These are phyloP conservation scores for Wickerhamomyces rabaulensis DNA, from an alignment of 805 yeast genomes.

Conservation along the genomic window DNA sequence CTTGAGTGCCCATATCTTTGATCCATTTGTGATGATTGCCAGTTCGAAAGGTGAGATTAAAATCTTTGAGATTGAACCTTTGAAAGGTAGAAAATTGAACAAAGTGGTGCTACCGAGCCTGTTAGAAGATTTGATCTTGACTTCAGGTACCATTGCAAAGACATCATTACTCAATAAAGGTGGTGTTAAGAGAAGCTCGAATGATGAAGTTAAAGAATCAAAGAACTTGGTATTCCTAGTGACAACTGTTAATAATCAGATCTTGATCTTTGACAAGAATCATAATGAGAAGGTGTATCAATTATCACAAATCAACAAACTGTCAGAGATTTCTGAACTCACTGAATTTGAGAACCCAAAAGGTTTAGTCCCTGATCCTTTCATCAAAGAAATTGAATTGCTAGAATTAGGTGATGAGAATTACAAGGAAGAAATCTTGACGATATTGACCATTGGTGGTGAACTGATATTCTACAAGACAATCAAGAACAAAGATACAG, in stretches of 20 bases:
- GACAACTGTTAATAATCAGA: slow-evolving; percentile 73
- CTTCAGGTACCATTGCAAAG: slow-evolving; percentile 61
- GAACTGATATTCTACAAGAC: slow-evolving; percentile 66
- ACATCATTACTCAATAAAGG: slow-evolving; percentile 39
- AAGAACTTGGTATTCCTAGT: slow-evolving; percentile 47
- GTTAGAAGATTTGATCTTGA: slow-evolving; percentile 47
- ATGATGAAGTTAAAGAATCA: slow-evolving; percentile 20
- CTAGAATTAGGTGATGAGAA: slow-evolving; percentile 58
- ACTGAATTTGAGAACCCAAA: slow-evolving; percentile 28
- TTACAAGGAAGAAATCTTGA: slow-evolving; percentile 54
- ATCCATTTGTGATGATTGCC: slow-evolving; percentile 58
- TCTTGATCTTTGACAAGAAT: slow-evolving; percentile 56
- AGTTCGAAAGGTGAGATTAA: slow-evolving; percentile 68
- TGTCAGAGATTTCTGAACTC: slow-evolving; percentile 34
- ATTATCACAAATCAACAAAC: slow-evolving; percentile 30
- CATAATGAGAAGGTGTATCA: slow-evolving; percentile 36
- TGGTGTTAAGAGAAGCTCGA: slow-evolving; percentile 23
- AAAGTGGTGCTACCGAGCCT: slow-evolving; percentile 32
- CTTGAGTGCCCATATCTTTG: slow-evolving; percentile 55
- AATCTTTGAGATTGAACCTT: slow-evolving; percentile 41
- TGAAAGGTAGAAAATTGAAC: slow-evolving; percentile 27
- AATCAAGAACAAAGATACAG: slow-evolving; percentile 37
- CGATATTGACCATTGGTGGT: slow-evolving; percentile 76
- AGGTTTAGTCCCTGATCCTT: slow-evolving; percentile 60
- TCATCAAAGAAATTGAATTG: slow-evolving; percentile 61